phyloP scores from a whole-genome alignment of 495 filamentous ascomycete species.

The Poronia punctata region DNA sequence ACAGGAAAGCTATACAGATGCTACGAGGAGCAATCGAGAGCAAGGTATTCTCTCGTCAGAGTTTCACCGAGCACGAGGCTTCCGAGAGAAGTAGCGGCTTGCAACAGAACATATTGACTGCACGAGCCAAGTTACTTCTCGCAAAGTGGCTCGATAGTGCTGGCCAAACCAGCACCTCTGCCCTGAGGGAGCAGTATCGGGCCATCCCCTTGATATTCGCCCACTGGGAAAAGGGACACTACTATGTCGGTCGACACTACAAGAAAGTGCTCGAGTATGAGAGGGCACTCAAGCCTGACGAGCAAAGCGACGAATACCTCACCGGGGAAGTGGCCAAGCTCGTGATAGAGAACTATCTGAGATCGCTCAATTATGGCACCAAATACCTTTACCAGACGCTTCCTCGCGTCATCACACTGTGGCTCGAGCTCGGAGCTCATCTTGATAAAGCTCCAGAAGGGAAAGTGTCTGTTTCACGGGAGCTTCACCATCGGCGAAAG shows the following conservation, averaged over 20 bases:
- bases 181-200: constrained; percentile 71
- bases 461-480: constrained; percentile 54
- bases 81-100: constrained; percentile 35
- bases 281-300: constrained; percentile 63
- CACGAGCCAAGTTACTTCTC: constrained; percentile 70
- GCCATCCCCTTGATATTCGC: constrained; percentile 54
- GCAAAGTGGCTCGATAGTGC: constrained; percentile 96
- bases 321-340: constrained; percentile 80
- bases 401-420: constrained; percentile 82
- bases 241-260: constrained; percentile 95
- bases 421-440: constrained; percentile 81
- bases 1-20: constrained; percentile 88
- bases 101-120: constrained; percentile 49
- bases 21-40: constrained; percentile 75
- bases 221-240: constrained; percentile 93
- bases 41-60: constrained; percentile 51
- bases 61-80: constrained; percentile 37
- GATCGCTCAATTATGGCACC: constrained; percentile 76
- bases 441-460: constrained; percentile 60
- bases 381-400: constrained; percentile 95
- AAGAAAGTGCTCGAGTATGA: constrained; percentile 92
- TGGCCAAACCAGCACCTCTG: constrained; percentile 77
- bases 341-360: constrained; percentile 86
- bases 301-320: constrained; percentile 47
- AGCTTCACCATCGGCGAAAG: constrained; percentile 49